These are phyloP conservation scores for Chimonanthus salicifolius DNA, from an alignment of 164 flowering plant species.

Conservation along the genomic window DNA sequence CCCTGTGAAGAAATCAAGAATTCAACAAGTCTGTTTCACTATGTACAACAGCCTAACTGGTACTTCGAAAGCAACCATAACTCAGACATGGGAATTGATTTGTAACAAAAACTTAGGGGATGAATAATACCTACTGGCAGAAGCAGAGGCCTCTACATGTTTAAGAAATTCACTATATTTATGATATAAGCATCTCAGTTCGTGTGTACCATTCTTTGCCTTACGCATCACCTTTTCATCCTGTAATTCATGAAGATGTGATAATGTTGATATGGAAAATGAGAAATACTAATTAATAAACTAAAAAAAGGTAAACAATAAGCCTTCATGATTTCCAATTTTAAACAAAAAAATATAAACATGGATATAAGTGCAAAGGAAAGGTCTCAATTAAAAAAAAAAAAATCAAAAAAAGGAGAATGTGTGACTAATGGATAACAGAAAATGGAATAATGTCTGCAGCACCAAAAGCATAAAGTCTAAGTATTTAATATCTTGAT, in stretches of 20 bases:
- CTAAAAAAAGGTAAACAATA: neutral
- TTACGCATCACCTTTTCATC: conserved; percentile 58
- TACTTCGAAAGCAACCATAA: neutral
- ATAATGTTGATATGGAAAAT: neutral
- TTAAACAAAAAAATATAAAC: neutral
- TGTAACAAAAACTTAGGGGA: neutral
- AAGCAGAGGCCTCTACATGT: conserved; percentile 35
- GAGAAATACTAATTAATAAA: neutral
- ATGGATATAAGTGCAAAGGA: neutral
- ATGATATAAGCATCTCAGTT: conserved; percentile 56
- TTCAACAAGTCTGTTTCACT: neutral
- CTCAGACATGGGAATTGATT: neutral
- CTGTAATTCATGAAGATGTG: conserved; percentile 26
- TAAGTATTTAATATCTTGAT: too few species aligned
- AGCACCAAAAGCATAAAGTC: neutral
- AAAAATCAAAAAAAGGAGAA: neutral
- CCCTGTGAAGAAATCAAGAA: conserved; percentile 34
- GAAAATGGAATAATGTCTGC: neutral
- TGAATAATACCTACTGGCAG: conserved; percentile 44
- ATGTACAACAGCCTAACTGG: neutral
- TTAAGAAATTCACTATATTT: conserved; percentile 46
- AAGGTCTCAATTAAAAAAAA: neutral
- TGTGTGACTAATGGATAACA: neutral
- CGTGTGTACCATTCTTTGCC: conserved; percentile 68
- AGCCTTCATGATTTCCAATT: neutral